Conservation (phyloP, 2,329 filamentous ascomycete genomes). For the Nothomitra cinnamomea region DNA sequence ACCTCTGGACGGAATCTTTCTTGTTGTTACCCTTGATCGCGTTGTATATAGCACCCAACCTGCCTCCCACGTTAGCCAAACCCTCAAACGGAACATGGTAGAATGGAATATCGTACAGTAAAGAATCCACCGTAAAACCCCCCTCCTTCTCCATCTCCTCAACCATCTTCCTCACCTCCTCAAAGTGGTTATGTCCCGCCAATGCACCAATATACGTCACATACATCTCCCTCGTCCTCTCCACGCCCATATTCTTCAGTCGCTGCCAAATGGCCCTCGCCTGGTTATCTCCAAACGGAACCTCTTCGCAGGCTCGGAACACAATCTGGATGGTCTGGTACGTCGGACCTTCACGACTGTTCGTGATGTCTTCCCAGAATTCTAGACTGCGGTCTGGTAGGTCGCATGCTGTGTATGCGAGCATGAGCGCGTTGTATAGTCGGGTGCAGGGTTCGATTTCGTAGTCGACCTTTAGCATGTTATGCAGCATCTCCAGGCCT, state of each 20-base stretch:
- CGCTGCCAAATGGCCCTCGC: conserved; percentile 49
- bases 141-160: conserved; percentile 2
- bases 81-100: background rate
- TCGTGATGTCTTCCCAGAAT: conserved; percentile 74
- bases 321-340: conserved; percentile 67
- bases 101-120: background rate
- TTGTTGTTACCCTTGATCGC: conserved; percentile 46
- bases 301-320: conserved; percentile 55
- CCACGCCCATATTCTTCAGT: conserved; percentile 58
- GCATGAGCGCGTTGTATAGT: conserved; percentile 72
- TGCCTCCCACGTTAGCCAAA: conserved; percentile 18
- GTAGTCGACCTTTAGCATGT: conserved; percentile 89
- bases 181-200: conserved; percentile 52
- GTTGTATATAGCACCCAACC: conserved; percentile 62
- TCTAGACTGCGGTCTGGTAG: conserved; percentile 49
- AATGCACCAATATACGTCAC: conserved; percentile 61
- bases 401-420: conserved; percentile 60
- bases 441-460: conserved; percentile 58
- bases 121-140: background rate
- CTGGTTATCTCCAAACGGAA: conserved; percentile 26
- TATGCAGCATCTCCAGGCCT: conserved; percentile 61
- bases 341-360: conserved; percentile 68
- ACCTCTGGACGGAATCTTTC: conserved; percentile 55
- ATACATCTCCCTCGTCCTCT: conserved; percentile 57
- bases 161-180: conserved; percentile 38